phyloP scores from a whole-genome alignment of 805 yeast genomes.

The Candida oleophila region DNA sequence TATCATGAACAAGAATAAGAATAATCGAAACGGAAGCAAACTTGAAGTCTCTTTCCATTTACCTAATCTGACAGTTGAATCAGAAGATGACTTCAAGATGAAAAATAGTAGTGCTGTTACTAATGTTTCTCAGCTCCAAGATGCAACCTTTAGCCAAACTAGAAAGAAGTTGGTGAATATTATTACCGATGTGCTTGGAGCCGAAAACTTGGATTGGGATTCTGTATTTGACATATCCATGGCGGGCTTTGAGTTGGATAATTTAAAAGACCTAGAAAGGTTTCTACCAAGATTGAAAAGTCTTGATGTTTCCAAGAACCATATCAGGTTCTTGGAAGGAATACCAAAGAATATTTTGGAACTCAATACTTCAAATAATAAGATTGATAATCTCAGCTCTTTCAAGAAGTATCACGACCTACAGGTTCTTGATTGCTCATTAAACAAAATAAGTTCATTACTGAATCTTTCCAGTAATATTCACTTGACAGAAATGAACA shows the following conservation, averaged over 20 bases:
- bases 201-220: slow-evolving; percentile 42
- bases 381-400: slow-evolving; percentile 39
- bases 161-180: slow-evolving; percentile 43
- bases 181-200: slow-evolving; percentile 38
- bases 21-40: slow-evolving; percentile 11
- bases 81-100: slow-evolving; percentile 13
- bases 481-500: slow-evolving; percentile 42
- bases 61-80: slow-evolving; percentile 22
- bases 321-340: slow-evolving; percentile 44
- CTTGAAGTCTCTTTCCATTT: slow-evolving; percentile 43
- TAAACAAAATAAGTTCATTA: slow-evolving; percentile 36
- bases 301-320: slow-evolving; percentile 43
- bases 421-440: slow-evolving; percentile 40
- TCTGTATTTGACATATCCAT: slow-evolving; percentile 36
- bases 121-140: slow-evolving; percentile 39
- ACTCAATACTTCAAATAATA: slow-evolving; percentile 38
- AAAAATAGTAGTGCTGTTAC: slow-evolving; percentile 32
- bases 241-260: slow-evolving; percentile 31
- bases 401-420: slow-evolving; percentile 40
- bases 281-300: slow-evolving; percentile 44
- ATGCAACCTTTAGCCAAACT: slow-evolving; percentile 49
- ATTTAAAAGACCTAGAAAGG: slow-evolving; percentile 41
- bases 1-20: neutral
- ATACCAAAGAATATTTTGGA: slow-evolving; percentile 40
- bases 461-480: slow-evolving; percentile 35